A percentile compares a stretch with the other conserved stretches of the same genome.
These are phyloP conservation scores for Amauroascus verrucosus DNA, from an alignment of 2,329 filamentous ascomycete species.

Conservation along the genomic window DNA sequence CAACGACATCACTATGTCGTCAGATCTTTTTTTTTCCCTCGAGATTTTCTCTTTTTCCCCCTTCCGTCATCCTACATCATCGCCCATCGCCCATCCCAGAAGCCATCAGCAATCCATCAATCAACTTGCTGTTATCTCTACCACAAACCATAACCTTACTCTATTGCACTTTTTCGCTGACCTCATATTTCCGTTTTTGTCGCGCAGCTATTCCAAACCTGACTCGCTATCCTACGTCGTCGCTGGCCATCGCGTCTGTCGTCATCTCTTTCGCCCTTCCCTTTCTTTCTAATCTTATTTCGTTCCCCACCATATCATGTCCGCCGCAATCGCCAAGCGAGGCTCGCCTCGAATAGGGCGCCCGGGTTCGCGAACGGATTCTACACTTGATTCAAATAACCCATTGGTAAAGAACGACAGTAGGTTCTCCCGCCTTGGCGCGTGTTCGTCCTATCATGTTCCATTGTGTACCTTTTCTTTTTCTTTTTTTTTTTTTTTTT, in stretches of 20 bases:
- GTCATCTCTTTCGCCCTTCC: conserved; percentile 11
- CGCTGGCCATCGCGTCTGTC: conserved; percentile 13
- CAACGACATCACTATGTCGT: conserved; percentile 20
- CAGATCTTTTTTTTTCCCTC: conserved; percentile 17
- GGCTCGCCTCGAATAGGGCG: conserved; percentile 25
- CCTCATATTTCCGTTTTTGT: conserved; percentile 11
- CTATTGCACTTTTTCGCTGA: neutral
- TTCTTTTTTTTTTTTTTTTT: neutral
- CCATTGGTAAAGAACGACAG: conserved; percentile 32
- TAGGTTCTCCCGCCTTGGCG: conserved; percentile 19
- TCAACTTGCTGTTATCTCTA: neutral
- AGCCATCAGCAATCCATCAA: conserved; percentile 11
- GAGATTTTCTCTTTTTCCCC: conserved; percentile 14
- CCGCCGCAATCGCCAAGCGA: conserved; percentile 32
- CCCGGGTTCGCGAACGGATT: conserved; percentile 27
- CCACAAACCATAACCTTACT: conserved; percentile 14
- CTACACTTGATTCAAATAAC: conserved; percentile 38
- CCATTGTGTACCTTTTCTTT: too few species aligned
- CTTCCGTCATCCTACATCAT: conserved; percentile 17
- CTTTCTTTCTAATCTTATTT: conserved; percentile 10
- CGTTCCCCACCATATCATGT: conserved; percentile 25
- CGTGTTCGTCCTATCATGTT: neutral
- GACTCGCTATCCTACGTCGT: conserved; percentile 16
- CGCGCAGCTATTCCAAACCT: conserved; percentile 10
- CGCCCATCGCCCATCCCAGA: conserved; percentile 12